Base-by-base conservation (phyloP, 139 green algal species). In the Micromonas pusilla region DNA sequence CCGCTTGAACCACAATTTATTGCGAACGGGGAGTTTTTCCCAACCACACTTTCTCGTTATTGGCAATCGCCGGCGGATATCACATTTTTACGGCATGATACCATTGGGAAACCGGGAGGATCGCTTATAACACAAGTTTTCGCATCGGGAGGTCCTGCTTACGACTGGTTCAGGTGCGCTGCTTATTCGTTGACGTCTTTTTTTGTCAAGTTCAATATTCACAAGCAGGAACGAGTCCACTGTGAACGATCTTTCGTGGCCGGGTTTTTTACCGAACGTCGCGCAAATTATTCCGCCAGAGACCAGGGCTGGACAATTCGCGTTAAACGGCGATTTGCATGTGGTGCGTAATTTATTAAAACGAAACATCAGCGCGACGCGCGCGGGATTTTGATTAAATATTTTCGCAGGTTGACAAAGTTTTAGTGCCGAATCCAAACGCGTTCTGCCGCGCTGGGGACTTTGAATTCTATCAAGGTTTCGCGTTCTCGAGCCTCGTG, bases 271-370 rank as follows among this genome's bases (percentile, higher is more conserved):
- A 57, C 45, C 45, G 45, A 57, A 57, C 16, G 45, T 57, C 9
- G 45, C 45, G 9, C 45, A 57, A 57, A 57, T 57, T 72, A 72
- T 39, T 13, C 25, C 33, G 4, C 30, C 32, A 33, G 65, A 72
- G 3, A 72, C 33, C 13, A 2, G 26, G 38, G 20, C 65, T 45
- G 65, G 65, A 26, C 65, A 72, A 26, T 26, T 52, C 30, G 65
- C 65, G 4, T 26, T 72, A 2, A 72, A 72, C 38, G 65, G 65
- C 4, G 65, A 72, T 32, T 26, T 72, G n/a, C 33, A 72, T 16
- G 28, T 39, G 65, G 30, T 67, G 32, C 30, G 32, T 67, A 62
- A 62, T n/a, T n/a, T 62, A n/a, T 62, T 62, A 62, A n/a, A 20
- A 62, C 16, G 20, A 62, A n/a, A 34, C 30, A 67, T 67, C 32